These are phyloP conservation scores for Epichloe festucae DNA, from an alignment of 2,329 filamentous ascomycete genomes.

Conservation along the genomic window DNA sequence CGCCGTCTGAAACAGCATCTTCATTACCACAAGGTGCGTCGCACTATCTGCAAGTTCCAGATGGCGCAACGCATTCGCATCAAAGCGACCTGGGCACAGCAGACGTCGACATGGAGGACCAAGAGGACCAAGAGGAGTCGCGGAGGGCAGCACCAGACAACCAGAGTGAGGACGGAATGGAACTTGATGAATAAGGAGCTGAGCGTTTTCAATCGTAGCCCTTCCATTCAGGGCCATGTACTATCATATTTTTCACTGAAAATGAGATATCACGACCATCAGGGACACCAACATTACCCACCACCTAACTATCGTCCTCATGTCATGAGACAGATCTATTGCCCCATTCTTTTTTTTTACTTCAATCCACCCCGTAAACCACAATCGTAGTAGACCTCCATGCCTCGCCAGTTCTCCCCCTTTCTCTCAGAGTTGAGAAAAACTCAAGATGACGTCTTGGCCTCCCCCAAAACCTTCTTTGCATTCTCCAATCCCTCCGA, in stretches of 20 bases:
- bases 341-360: background rate
- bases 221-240: background rate
- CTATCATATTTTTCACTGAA: background rate
- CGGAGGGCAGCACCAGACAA: conserved; percentile 19
- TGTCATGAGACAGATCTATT: too few relatives aligned
- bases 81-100: conserved; percentile 24
- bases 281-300: background rate
- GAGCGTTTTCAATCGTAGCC: background rate
- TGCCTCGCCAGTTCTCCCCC: background rate
- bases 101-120: conserved; percentile 47
- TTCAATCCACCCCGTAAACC: background rate
- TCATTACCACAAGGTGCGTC: conserved; percentile 2
- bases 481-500: conserved; percentile 42
- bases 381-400: background rate
- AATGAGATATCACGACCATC: background rate
- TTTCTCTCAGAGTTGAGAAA: background rate
- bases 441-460: conserved; percentile 21
- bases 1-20: background rate
- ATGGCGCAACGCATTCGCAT: conserved; percentile 10
- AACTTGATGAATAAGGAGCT: conserved; percentile 34
- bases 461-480: conserved; percentile 37
- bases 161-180: conserved; percentile 41
- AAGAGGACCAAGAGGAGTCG: conserved; percentile 17
- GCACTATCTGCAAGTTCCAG: conserved; percentile 7
- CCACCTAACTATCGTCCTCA: too few relatives aligned